These are phyloP conservation scores for Colletotrichum musicola DNA, from an alignment of 2,329 filamentous ascomycete species.

Conservation along the genomic window DNA sequence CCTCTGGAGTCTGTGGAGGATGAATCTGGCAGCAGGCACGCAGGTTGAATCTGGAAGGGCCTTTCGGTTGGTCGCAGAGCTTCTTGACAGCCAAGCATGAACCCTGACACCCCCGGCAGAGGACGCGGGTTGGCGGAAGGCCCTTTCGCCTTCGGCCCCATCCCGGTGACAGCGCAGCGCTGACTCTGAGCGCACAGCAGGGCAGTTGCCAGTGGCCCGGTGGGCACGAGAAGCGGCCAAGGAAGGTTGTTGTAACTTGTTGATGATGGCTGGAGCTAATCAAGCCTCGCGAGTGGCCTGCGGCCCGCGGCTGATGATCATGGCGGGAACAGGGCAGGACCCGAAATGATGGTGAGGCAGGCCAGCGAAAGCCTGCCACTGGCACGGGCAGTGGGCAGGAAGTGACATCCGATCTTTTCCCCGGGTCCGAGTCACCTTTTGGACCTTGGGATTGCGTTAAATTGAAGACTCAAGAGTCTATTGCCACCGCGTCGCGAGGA, in stretches of 20 bases:
- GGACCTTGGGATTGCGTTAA: neutral
- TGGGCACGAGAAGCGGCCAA: neutral
- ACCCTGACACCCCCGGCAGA: slow-evolving; percentile 22
- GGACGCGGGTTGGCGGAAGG: slow-evolving; percentile 17
- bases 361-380: slow-evolving; percentile 17
- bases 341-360: slow-evolving; percentile 36
- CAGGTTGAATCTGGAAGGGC: slow-evolving; percentile 20
- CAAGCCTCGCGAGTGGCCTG: slow-evolving; percentile 34
- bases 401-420: slow-evolving; percentile 35
- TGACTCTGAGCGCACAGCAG: neutral
- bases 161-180: slow-evolving; percentile 7
- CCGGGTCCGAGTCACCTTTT: slow-evolving; percentile 24
- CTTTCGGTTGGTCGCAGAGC: slow-evolving; percentile 21
- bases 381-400: slow-evolving; percentile 30
- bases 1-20: neutral
- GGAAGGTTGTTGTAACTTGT: neutral
- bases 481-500: slow-evolving; percentile 34
- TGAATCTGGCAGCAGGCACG: neutral
- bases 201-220: neutral
- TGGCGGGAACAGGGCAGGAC: slow-evolving; percentile 30
- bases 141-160: slow-evolving; percentile 5
- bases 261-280: slow-evolving; percentile 25
- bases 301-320: slow-evolving; percentile 37
- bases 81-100: slow-evolving; percentile 30
- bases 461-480: slow-evolving; percentile 15